Base-by-base conservation (phyloP, 176 grass and related monocot genomes). In the Triticum urartu region DNA sequence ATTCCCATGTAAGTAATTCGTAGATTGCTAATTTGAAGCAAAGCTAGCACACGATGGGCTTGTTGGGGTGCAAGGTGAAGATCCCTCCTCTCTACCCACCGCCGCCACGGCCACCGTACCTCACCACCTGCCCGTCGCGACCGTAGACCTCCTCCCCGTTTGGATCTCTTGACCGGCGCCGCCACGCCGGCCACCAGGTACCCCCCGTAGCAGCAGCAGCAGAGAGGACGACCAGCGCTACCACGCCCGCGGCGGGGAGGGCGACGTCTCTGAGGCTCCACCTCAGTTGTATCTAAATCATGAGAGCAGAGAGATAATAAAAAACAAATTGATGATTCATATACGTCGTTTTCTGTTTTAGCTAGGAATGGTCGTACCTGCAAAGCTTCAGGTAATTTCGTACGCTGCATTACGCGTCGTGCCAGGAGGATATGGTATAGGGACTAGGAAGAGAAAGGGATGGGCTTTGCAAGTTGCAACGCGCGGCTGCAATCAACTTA, bases 21-120 rank as follows among this genome's bases (percentile, higher is more conserved):
- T 30, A 30, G 28, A 30, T 30, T 30, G 28, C 28, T 2, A 24
- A n/a, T 35, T 38, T 39, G 8, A 9, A 70, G 9, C 7, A 40
- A 40, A 71, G 38, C 45, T 86, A 80, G 58, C 85, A 25, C 32
- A 81, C 42, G 7, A 87, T 30, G 43, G 78, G 69, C 1, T 87
- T 87, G 22, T 81, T 75, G 30, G 86, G 85, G 21, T 87, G 85
- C 69, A 87, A 39, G 70, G 69, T 81, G 68, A 81, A 87, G 22
- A 87, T 52, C 30, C 85, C 78, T 81, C 85, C 85, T 25, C 11
- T 75, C n/a, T 54, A 81, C 68, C 78, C 24, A 11, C 65, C 24
- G 47, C 61, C 30, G 63, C 45, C 61, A 74, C 71, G 39, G 20
- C 43, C 10, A 18, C 65, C 64, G 76, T 72, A 86, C 10, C 24